phyloP scores from a whole-genome alignment of 139 green algal species.

The Marvania coccoides region DNA sequence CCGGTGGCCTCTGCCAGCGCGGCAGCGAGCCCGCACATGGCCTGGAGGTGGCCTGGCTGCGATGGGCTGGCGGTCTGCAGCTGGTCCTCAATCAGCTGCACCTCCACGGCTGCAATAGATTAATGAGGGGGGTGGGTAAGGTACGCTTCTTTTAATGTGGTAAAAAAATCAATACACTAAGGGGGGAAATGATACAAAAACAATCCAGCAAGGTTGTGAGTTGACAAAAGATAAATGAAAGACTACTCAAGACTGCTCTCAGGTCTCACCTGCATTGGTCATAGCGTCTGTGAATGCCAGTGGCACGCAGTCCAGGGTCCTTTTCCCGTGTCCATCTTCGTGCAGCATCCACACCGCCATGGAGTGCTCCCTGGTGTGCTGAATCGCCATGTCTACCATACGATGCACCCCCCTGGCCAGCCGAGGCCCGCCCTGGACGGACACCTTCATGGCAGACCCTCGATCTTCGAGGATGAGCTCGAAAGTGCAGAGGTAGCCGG shows the following conservation, averaged over 20 bases:
- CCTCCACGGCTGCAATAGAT: neutral
- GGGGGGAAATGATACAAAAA: too few relatives aligned
- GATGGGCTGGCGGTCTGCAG: neutral
- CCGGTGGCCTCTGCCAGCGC: too few relatives aligned
- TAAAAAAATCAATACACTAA: too few relatives aligned
- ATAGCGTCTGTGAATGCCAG: neutral
- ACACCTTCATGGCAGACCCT: slow-evolving; percentile 9
- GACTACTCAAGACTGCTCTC: too few relatives aligned
- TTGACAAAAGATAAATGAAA: too few relatives aligned
- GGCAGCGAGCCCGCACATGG: neutral
- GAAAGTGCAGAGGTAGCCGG: neutral
- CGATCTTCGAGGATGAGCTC: slow-evolving; percentile 1
- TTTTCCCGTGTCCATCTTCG: slow-evolving; percentile 1
- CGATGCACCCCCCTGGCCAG: neutral
- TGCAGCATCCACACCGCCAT: slow-evolving; percentile 20
- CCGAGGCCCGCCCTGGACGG: neutral
- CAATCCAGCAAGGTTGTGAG: too few relatives aligned
- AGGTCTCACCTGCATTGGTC: neutral
- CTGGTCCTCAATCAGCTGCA: slow-evolving; percentile 23
- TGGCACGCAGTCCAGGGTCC: slow-evolving; percentile 5
- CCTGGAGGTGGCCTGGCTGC: too few relatives aligned
- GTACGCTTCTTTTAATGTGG: too few relatives aligned
- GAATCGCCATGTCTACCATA: slow-evolving; percentile 3
- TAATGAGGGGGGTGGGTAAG: too few relatives aligned
- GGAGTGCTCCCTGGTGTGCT: slow-evolving; percentile 4